Evolutionary conservation across 2,329 filamentous ascomycete species (phyloP).

Genomic region (Phymatotrichopsis omnivora): DNA sequence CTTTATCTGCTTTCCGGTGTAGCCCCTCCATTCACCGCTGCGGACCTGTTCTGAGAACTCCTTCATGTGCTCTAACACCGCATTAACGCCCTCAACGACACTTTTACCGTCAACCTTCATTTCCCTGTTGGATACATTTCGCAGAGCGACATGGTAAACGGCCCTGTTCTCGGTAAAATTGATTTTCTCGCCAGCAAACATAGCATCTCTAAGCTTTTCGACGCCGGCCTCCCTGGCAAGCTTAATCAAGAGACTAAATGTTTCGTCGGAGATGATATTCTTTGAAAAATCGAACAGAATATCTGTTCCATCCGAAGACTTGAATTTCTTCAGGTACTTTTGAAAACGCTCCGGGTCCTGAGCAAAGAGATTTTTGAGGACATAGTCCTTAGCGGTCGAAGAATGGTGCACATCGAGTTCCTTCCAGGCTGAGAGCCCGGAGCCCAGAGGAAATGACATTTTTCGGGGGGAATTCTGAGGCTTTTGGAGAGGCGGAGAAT

Average conservation of each 20-base stretch:
- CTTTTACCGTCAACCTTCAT: slow-evolving; percentile 82
- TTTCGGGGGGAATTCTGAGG: slow-evolving; percentile 8
- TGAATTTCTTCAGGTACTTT: slow-evolving; percentile 80
- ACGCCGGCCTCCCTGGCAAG: slow-evolving; percentile 84
- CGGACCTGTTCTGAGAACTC: slow-evolving; percentile 92
- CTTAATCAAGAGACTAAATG: slow-evolving; percentile 72
- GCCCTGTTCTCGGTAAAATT: slow-evolving; percentile 97
- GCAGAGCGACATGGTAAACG: slow-evolving; percentile 88
- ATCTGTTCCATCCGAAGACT: slow-evolving; percentile 69
- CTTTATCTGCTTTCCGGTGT: slow-evolving; percentile 91
- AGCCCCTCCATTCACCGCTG: slow-evolving; percentile 94
- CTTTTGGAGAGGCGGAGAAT: background rate
- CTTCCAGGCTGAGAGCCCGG: slow-evolving; percentile 76
- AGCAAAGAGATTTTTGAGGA: slow-evolving; percentile 86
- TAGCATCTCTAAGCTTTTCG: slow-evolving; percentile 88
- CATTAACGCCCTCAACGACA: slow-evolving; percentile 87
- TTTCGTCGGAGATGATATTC: slow-evolving; percentile 87
- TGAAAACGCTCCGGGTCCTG: slow-evolving; percentile 79
- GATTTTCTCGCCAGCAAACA: slow-evolving; percentile 97
- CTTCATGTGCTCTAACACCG: slow-evolving; percentile 93
- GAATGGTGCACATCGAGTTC: slow-evolving; percentile 86
- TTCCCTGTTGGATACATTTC: slow-evolving; percentile 74
- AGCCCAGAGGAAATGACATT: slow-evolving; percentile 62
- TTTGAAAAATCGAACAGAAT: slow-evolving; percentile 98
- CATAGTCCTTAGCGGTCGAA: slow-evolving; percentile 74